phyloP scores from a whole-genome alignment of 352 stramenopile species.

The Sclerospora graminicola region DNA sequence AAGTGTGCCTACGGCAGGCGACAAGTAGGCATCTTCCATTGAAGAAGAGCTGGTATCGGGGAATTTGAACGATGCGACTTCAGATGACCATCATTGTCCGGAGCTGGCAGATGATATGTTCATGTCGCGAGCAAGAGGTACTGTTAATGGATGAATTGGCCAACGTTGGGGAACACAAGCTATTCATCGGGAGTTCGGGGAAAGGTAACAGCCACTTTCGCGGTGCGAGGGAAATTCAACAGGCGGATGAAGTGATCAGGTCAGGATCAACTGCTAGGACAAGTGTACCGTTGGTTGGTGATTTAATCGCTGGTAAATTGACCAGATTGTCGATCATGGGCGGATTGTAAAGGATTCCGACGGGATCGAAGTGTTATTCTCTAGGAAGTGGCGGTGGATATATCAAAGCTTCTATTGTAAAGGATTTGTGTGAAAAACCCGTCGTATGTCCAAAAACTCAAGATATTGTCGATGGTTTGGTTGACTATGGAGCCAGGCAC shows the following conservation, averaged over 20 bases:
- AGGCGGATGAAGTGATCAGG: slow-evolving; percentile 33
- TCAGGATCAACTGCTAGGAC: slow-evolving; percentile 35
- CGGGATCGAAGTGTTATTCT: slow-evolving; percentile 11
- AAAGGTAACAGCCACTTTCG: slow-evolving; percentile 64
- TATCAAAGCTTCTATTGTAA: slow-evolving; percentile 48
- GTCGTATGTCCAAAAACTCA: slow-evolving; percentile 53
- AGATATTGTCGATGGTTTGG: slow-evolving; percentile 47
- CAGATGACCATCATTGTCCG: slow-evolving; percentile 21
- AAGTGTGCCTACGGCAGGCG: slow-evolving; percentile 38
- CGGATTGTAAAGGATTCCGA: slow-evolving; percentile 42
- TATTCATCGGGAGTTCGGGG: no score
- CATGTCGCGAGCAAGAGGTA: no score
- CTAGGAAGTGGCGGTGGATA: slow-evolving; percentile 30
- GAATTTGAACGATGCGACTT: slow-evolving; percentile 34
- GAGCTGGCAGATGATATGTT: slow-evolving; percentile 35
- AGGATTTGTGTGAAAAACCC: slow-evolving; percentile 46
- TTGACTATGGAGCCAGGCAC: slow-evolving; percentile 66
- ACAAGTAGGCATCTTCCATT: slow-evolving; percentile 43
- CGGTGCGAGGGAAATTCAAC: slow-evolving; percentile 51
- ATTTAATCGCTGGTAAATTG: slow-evolving; percentile 69
- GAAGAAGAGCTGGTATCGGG: slow-evolving; percentile 46
- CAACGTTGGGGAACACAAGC: no score
- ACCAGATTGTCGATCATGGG: slow-evolving; percentile 61
- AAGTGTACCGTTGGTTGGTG: slow-evolving; percentile 42
- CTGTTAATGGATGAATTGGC: no score